These are phyloP conservation scores for Yamadazyma membranifaciens DNA, from an alignment of 1,139 yeast species.

Conservation along the genomic window DNA sequence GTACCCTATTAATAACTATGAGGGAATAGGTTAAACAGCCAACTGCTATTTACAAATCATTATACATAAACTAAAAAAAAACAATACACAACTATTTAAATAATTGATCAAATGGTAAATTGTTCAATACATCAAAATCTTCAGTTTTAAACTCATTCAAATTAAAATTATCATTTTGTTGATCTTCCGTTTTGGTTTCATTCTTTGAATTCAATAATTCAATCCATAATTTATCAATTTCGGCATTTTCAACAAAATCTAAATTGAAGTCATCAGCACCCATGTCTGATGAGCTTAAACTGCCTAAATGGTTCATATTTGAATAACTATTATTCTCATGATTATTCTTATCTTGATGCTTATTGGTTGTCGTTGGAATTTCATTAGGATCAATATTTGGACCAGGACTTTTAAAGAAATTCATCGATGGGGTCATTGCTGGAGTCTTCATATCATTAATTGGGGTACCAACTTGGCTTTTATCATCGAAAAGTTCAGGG, in stretches of 20 bases:
- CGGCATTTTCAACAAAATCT: slow-evolving; percentile 29
- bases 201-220: slow-evolving; percentile 36
- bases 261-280: slow-evolving; percentile 15
- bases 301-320: neutral
- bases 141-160: neutral
- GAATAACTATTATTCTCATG: neutral
- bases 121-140: slow-evolving; percentile 9
- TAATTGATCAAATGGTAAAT: slow-evolving; percentile 2
- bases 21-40: no score
- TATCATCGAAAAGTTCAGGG: slow-evolving; percentile 11
- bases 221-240: slow-evolving; percentile 41
- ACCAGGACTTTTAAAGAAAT: no score
- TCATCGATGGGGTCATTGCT: no score
- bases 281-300: no score
- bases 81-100: slow-evolving; percentile 1
- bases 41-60: no score
- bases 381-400: neutral
- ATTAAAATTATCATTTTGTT: neutral
- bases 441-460: neutral
- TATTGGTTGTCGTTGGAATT: neutral
- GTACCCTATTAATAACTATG: no score
- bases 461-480: neutral
- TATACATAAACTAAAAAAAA: no score
- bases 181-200: slow-evolving; percentile 12
- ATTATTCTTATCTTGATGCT: neutral